Evolutionary conservation across 257 asterid species (phyloP).

Genomic region (Nicotiana tomentosiformis): DNA sequence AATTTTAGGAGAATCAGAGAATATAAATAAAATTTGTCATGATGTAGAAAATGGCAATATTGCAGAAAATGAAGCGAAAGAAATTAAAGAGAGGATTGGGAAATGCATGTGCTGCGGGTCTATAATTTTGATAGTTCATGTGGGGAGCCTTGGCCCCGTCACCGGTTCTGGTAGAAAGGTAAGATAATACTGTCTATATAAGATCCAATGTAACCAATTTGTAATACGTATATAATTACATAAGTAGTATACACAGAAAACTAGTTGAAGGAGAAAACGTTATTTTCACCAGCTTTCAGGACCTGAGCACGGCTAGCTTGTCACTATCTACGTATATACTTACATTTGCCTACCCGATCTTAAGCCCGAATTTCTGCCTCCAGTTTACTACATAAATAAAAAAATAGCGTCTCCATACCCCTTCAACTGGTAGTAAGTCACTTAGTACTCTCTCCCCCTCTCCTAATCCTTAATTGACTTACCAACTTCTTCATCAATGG

Average conservation of each 20-base stretch:
- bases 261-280: too few species aligned
- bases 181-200: too few species aligned
- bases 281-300: background rate
- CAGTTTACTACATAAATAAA: slow-evolving; percentile 10
- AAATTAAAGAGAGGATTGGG: too few species aligned
- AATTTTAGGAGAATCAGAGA: background rate
- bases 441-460: background rate
- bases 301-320: slow-evolving; percentile 19
- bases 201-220: too few species aligned
- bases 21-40: too few species aligned
- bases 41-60: background rate
- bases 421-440: background rate
- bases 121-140: too few species aligned
- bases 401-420: slow-evolving; percentile 20
- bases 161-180: too few species aligned
- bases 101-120: too few species aligned
- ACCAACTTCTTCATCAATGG: background rate
- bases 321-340: slow-evolving; percentile 24
- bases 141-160: too few species aligned
- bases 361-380: slow-evolving; percentile 1
- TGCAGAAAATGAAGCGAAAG: too few species aligned
- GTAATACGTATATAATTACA: too few species aligned
- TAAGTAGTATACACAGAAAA: too few species aligned
- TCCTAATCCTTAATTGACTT: background rate
- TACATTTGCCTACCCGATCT: background rate